Base-by-base conservation (phyloP, 352 stramenopile species). In the Globisporangium camurandrum region DNA sequence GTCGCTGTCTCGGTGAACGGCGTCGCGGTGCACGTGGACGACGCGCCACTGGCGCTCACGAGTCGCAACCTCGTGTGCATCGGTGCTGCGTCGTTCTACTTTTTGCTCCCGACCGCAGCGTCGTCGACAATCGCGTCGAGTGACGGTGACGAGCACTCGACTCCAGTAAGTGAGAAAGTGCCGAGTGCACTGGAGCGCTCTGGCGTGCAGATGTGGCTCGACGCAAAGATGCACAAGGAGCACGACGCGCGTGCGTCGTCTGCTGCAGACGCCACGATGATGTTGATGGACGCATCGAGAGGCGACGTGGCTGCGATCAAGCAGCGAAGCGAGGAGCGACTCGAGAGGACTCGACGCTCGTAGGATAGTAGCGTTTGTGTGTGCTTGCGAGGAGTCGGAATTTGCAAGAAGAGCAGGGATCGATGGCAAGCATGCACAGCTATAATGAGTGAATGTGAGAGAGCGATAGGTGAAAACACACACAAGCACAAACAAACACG, bases 1-100 rank as follows among this genome's bases (percentile, higher is more conserved):
- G 64, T 64, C 20, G 51, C 69, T 2, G 69, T 94, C 40, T 74
- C 64, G 0, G 80, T 94, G n/a, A 88, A 94, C 34, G 80, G 78
- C 10, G 65, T 51, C 2, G 62, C 69, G 28, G 57, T 92, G 28
- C 49, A 51, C 27, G 79, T 79, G 36, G 67, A 70, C 1, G 81
- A 68, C 14, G 43, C 62, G 3, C 80, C 80, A 12, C 34, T 71
- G 17, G 26, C 44, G 20, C 66, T 94, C 0, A 44, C 44, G 23
- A 92, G 68, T 46, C 66, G 63, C 39, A 81, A 68, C 37, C 41
- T 85, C 19, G 61, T 94, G 31, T 74, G 86, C 45, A 71, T 94
- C 37, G 83, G 80, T n/a, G 64, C 78, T 0, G 71, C 59, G 39
- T 61, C 75, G 17, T 84, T 85, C 47, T 85, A 84, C 56, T 92